Conservation (phyloP, 345 rosid species). For the Eucalyptus virginea region DNA sequence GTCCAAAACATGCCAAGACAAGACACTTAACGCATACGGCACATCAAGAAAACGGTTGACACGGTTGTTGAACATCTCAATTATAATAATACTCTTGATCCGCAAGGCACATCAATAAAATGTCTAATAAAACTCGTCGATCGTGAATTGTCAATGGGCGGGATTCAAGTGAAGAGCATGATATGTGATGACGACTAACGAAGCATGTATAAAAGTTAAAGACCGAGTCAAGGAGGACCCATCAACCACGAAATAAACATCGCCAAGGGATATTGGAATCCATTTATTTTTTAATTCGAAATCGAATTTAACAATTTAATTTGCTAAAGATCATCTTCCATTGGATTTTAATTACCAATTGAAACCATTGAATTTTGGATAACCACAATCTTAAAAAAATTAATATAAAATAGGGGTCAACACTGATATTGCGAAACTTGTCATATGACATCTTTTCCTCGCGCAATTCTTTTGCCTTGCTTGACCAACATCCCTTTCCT, state of each 20-base stretch:
- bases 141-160: background rate
- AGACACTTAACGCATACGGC: background rate
- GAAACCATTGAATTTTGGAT: background rate
- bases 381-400: background rate
- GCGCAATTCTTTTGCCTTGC: background rate
- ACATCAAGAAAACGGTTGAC: background rate
- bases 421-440: background rate
- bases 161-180: background rate
- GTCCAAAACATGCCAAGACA: background rate
- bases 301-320: background rate
- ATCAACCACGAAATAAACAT: background rate
- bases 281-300: background rate
- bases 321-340: background rate
- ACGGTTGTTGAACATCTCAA: background rate
- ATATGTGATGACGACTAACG: accelerated
- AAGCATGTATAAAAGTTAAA: no score
- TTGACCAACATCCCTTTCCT: background rate
- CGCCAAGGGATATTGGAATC: background rate
- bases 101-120: background rate
- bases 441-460: background rate
- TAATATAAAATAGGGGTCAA: accelerated
- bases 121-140: accelerated
- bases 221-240: background rate
- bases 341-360: background rate
- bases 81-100: background rate